Evolutionary conservation across 1,284 basidiomycete genomes (phyloP), one percentile per base, ranked within the genome.

Genomic region (Malassezia caprae): DNA sequence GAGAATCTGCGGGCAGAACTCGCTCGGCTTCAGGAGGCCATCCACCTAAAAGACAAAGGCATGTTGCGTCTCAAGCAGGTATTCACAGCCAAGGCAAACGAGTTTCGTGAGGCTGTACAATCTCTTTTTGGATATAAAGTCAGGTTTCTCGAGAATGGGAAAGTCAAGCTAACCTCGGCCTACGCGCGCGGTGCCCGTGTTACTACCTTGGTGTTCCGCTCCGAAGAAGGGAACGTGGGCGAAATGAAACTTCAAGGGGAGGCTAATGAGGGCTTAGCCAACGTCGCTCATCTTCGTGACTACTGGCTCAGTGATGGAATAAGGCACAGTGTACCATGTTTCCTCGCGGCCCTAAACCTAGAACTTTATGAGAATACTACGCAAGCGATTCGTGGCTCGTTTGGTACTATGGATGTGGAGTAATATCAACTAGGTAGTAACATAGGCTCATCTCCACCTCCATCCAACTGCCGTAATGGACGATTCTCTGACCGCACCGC

Each of bases 111-210:
- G 63, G 83, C 86, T 12, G 83, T 90, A 46, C 82, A 83, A 0
- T 82, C 83, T 0, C 82, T 91, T 41, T 80, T 91, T 1, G 89
- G 88, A 2, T 82, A 88, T 62, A 89, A 88, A 73, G 79, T 90
- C 32, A 83, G 84, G 1, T 90, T 90, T 71, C 84, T 86, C 59
- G 84, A 84, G 4, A 88, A 87, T 51, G 87, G 87, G 0, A 83
- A 86, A 60, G 83, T 90, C 39, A 81, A 86, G 31, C 82, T 90
- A 50, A 89, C 87, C 3, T 85, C 83, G n/a, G 78, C 84, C 54
- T 89, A 83, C 72, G 78, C 79, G 3, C 77, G 78, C 2, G 57
- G 56, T 8, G 77, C 78, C 53, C 48, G 51, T 4, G 76, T 76
- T 53, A 77, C 77, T 60, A 76, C 76, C 24, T 63, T 80, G 26